Evolutionary conservation across 176 grass and related monocot genomes (phyloP).

Genomic region (Bolboschoenus planiculmis): DNA sequence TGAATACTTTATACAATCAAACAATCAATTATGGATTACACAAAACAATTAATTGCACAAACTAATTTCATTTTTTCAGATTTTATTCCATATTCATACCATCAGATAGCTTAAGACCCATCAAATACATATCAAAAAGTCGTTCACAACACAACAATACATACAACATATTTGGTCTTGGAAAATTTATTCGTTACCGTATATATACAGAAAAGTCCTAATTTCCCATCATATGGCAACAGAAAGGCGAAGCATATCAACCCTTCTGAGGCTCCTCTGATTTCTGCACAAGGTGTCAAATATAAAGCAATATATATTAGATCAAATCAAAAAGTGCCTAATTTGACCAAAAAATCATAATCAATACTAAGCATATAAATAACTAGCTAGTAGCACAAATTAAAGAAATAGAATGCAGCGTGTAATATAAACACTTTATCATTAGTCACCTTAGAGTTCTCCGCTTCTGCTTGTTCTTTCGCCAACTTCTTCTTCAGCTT

Average conservation of each 20-base stretch:
- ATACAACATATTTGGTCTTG: too few relatives aligned
- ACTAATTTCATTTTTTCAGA: background rate
- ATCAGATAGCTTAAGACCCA: background rate
- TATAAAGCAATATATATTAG: background rate
- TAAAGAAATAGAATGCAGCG: background rate
- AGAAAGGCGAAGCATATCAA: slow-evolving; percentile 20
- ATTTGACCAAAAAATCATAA: background rate
- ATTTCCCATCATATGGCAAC: background rate
- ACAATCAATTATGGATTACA: background rate
- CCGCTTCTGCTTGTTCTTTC: slow-evolving; percentile 50
- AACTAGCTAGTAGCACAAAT: background rate
- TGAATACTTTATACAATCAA: too few relatives aligned
- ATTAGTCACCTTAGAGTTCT: slow-evolving; percentile 35
- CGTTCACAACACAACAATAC: background rate
- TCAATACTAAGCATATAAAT: background rate
- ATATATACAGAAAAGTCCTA: background rate
- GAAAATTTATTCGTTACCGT: background rate
- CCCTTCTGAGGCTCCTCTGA: slow-evolving; percentile 18
- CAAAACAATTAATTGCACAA: background rate
- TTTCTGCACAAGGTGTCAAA: slow-evolving; percentile 30
- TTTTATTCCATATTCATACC: background rate
- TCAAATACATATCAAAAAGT: background rate
- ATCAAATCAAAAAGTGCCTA: background rate
- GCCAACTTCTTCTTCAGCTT: slow-evolving; percentile 62
- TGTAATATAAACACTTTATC: too few relatives aligned